These are phyloP conservation scores for Debaryomyces maramus DNA, from an alignment of 805 yeast genomes.

Conservation along the genomic window DNA sequence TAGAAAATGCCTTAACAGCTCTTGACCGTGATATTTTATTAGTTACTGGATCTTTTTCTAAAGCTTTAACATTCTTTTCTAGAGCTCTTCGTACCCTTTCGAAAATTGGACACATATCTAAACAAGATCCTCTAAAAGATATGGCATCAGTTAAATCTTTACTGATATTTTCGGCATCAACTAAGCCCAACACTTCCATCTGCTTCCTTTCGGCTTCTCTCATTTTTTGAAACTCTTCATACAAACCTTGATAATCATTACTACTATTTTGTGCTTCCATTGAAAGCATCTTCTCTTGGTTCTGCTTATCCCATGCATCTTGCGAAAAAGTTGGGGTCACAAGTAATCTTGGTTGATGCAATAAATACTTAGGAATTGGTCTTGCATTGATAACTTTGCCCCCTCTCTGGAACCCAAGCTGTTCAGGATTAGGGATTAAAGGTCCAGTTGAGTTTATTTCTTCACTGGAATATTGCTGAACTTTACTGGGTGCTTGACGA, in stretches of 20 bases:
- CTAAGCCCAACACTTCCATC: conserved; percentile 80
- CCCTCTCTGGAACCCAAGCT: conserved; percentile 27
- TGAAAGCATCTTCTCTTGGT: conserved; percentile 60
- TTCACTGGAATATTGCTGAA: conserved; percentile 18
- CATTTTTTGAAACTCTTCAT: conserved; percentile 72
- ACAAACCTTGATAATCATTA: conserved; percentile 66
- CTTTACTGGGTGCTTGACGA: conserved; percentile 15
- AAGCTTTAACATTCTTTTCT: conserved; percentile 79
- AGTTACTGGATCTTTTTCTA: conserved; percentile 64
- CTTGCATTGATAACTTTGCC: conserved; percentile 16
- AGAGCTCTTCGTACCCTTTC: conserved; percentile 86
- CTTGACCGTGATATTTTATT: conserved; percentile 54
- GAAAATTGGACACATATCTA: conserved; percentile 92
- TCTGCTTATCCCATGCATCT: conserved; percentile 70
- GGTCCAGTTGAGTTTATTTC: conserved; percentile 30
- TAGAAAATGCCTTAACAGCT: conserved; percentile 88
- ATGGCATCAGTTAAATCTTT: conserved; percentile 89
- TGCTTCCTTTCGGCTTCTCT: conserved; percentile 70
- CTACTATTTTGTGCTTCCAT: conserved; percentile 48
- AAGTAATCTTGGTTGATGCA: conserved; percentile 36
- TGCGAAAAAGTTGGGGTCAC: conserved; percentile 33
- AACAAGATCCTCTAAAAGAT: conserved; percentile 80
- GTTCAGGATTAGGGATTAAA: conserved; percentile 28
- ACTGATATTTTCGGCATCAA: conserved; percentile 81
- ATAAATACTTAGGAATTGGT: conserved; percentile 36